Percentiles rank a stretch among this genome's conserved stretches.
Conservation (phyloP, 495 filamentous ascomycete species). For the Alectoria sarmentosa region DNA sequence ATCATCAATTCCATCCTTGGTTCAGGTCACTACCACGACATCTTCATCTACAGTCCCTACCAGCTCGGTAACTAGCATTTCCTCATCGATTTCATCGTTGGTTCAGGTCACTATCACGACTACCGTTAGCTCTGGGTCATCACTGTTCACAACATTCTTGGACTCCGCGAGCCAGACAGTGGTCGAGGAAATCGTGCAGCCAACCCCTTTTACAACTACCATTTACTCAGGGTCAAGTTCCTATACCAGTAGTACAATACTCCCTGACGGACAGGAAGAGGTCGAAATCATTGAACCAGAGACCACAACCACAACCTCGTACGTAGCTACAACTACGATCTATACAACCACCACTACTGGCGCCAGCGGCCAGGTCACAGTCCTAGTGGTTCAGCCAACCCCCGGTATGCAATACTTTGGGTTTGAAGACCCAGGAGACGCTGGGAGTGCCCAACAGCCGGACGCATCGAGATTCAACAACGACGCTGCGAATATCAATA, state of each 20-base stretch:
- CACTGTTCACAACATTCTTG: background rate
- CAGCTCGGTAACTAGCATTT: too few relatives aligned
- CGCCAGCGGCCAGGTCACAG: background rate
- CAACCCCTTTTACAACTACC: background rate
- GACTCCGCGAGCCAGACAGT: background rate
- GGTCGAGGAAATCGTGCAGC: background rate
- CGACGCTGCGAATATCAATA: background rate
- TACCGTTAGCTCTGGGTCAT: background rate
- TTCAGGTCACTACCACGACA: too few relatives aligned
- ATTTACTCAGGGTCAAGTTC: background rate
- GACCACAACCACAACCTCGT: background rate
- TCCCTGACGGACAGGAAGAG: background rate
- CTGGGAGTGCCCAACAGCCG: background rate
- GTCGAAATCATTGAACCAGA: background rate
- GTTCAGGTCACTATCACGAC: background rate
- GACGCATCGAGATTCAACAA: background rate
- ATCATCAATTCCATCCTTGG: too few relatives aligned
- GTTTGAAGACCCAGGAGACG: background rate
- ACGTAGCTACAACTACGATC: background rate
- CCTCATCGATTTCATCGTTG: too few relatives aligned
- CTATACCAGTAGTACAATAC: background rate
- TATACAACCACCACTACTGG: background rate
- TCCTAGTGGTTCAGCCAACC: background rate
- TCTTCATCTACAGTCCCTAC: too few relatives aligned
- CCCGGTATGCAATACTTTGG: constrained; percentile 6